Conservation (phyloP, 352 stramenopile species). For the Elongisporangium undulatum region DNA sequence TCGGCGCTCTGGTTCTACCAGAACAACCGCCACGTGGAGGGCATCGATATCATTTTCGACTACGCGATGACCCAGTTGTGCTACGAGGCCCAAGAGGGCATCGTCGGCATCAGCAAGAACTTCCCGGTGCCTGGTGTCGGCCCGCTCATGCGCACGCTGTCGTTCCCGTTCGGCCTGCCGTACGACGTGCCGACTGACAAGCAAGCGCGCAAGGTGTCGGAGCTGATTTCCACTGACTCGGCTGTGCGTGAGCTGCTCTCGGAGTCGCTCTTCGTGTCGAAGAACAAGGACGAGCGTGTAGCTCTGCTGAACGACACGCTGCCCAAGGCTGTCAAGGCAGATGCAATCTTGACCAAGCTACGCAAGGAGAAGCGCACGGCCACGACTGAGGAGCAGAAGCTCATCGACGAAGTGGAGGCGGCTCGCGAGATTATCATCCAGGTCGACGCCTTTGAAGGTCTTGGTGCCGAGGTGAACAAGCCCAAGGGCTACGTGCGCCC, state of each 20-base stretch:
- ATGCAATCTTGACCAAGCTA: constrained; percentile 88
- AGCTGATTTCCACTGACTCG: constrained; percentile 71
- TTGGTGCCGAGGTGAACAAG: constrained; percentile 79
- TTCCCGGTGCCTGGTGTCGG: constrained; percentile 93
- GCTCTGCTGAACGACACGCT: constrained; percentile 71
- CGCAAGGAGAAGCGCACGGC: constrained; percentile 94
- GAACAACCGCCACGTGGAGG: constrained; percentile 91
- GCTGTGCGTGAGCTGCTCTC: constrained; percentile 64
- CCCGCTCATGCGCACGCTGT: constrained; percentile 91
- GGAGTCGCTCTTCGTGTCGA: constrained; percentile 75
- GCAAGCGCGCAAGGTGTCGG: constrained; percentile 66
- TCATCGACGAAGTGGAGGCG: constrained; percentile 95
- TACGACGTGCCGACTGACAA: constrained; percentile 91
- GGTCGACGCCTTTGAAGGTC: constrained; percentile 90
- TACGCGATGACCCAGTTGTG: constrained; percentile 96
- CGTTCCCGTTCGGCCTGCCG: constrained; percentile 93
- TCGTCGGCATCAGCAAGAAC: constrained; percentile 95
- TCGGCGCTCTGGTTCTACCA: constrained; percentile 96
- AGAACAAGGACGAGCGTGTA: constrained; percentile 58
- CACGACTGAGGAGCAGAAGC: constrained; percentile 91
- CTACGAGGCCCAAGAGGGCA: constrained; percentile 94
- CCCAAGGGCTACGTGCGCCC: constrained; percentile 89
- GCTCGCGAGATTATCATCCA: constrained; percentile 96
- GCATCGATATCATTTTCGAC: constrained; percentile 94
- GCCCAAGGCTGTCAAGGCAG: constrained; percentile 88